Conservation (phyloP, 805 yeast species). For the Cyberlindnera galapagoensis region DNA sequence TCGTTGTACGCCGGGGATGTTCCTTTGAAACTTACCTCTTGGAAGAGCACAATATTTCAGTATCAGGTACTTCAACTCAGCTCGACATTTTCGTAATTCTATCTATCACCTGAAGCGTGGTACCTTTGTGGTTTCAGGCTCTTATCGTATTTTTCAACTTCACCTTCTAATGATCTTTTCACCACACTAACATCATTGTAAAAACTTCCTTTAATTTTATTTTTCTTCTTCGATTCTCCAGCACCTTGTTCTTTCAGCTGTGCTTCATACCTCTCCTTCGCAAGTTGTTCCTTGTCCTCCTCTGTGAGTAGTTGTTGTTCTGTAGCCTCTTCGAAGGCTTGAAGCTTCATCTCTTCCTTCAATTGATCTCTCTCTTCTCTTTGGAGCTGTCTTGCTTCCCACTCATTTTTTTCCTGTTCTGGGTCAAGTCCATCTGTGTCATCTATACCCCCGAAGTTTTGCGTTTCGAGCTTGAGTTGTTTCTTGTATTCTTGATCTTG, state of each 20-base stretch:
- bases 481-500: conserved; percentile 18
- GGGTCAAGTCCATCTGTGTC: conserved; percentile 59
- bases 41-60: too few relatives aligned
- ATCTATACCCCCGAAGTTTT: conserved; percentile 33
- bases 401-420: conserved; percentile 48
- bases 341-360: conserved; percentile 18
- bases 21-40: too few relatives aligned
- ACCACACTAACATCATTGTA: conserved; percentile 14
- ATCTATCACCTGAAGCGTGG: conserved; percentile 5
- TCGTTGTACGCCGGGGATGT: too few relatives aligned
- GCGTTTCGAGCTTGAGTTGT: conserved; percentile 17
- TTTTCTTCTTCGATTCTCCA: background rate
- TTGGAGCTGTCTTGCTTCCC: conserved; percentile 47
- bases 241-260: conserved; percentile 4
- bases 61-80: too few relatives aligned
- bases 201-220: conserved; percentile 16
- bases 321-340: conserved; percentile 21
- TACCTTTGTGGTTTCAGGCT: conserved; percentile 14
- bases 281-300: conserved; percentile 18
- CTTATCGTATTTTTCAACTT: conserved; percentile 15
- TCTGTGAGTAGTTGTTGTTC: conserved; percentile 20
- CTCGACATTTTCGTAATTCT: too few relatives aligned
- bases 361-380: conserved; percentile 27
- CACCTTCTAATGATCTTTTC: conserved; percentile 12
- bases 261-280: conserved; percentile 5